Base-by-base conservation (phyloP, 2,329 filamentous ascomycete species). In the Botrytis fragariae region DNA sequence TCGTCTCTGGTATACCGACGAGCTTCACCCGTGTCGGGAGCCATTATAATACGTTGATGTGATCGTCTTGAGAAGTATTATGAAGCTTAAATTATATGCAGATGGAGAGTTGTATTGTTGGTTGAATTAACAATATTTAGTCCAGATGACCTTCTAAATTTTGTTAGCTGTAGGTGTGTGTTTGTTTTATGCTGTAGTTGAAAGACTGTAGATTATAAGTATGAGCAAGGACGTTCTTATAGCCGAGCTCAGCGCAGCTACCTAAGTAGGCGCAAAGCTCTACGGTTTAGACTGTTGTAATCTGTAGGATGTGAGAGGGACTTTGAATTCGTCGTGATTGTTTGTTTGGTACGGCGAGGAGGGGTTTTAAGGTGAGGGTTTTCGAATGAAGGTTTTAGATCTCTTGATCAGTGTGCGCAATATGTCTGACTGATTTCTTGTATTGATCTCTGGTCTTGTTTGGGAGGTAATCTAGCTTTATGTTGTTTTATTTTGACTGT, bases 1-100 rank as follows among this genome's bases (percentile, higher is more conserved):
- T 92, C 88, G 76, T 95, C 93, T 83, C 89, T 86, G 75, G 92
- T 88, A 83, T 98, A 98, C 85, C 16, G 65, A 57, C 48, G 65
- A 57, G 48, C 65, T 68, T 37, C 65, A 68, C 65, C 35, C 8
- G 35, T 42, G 22, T 76, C 79, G 74, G 82, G 81, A 78, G 77
- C 76, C 79, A 80, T 79, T 48, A 67, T 74, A 65, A 65, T 68
- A 57, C 29, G 18, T 57, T 68, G 37, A 29, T 42, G 48, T 37
- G 10, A 32, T 51, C 16, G 45, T 57, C 18, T 42, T 32, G 25
- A 25, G 16, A 22, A 22, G 16, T 54, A 10, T 42, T 57, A 16
- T 42, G 25, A 22, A 39, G 20, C 48, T 57, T 42, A 37, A n/a
- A 12, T 57, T 42, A 25, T 42, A 32, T 68, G 48, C 9, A n/a